phyloP scores from a whole-genome alignment of 169 alveolate species.

The Plasmodium gaboni region DNA sequence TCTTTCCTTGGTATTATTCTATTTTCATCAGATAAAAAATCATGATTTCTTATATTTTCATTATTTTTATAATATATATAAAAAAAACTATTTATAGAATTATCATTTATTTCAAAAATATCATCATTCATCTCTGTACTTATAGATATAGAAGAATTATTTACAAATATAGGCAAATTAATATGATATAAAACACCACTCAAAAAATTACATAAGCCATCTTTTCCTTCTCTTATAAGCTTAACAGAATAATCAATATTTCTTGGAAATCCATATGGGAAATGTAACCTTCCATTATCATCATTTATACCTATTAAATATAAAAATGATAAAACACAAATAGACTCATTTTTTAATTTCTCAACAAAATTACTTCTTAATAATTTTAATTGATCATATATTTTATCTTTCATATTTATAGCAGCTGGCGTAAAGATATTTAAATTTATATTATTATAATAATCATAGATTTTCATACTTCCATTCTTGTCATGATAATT shows the following conservation, averaged over 20 bases:
- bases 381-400: conserved; percentile 66
- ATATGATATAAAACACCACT: conserved; percentile 84
- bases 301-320: conserved; percentile 88
- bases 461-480: background rate
- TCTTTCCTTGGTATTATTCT: conserved; percentile 27
- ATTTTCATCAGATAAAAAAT: conserved; percentile 51
- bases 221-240: conserved; percentile 83
- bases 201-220: conserved; percentile 88
- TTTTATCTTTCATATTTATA: conserved; percentile 14
- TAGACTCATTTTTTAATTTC: conserved; percentile 53
- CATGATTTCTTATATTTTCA: conserved; percentile 7
- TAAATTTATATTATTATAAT: conserved; percentile 17
- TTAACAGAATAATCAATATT: conserved; percentile 81
- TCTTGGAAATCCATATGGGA: conserved; percentile 92
- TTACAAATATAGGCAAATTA: conserved; percentile 89
- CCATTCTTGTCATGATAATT: background rate
- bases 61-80: conserved; percentile 55
- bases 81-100: conserved; percentile 34
- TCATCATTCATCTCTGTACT: conserved; percentile 64
- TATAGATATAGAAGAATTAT: conserved; percentile 53
- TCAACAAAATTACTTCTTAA: conserved; percentile 27
- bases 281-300: conserved; percentile 80
- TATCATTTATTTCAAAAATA: conserved; percentile 1
- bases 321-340: conserved; percentile 85
- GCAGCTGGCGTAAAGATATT: conserved; percentile 58